These are phyloP conservation scores for Aspergillus luchuensis DNA, from an alignment of 2,329 filamentous ascomycete genomes.

Conservation along the genomic window DNA sequence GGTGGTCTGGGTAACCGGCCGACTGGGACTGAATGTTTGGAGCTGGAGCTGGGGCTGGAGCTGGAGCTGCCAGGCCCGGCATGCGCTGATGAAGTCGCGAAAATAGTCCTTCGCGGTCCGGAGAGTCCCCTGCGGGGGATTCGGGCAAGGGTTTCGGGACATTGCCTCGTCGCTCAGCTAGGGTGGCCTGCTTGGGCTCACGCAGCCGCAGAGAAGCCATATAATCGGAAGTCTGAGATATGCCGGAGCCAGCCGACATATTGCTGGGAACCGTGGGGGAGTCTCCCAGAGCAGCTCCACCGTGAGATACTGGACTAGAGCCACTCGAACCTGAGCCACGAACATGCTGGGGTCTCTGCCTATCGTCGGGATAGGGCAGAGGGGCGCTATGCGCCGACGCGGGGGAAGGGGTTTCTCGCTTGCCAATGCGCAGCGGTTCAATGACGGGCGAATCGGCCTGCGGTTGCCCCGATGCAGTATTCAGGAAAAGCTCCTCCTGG, in stretches of 20 bases:
- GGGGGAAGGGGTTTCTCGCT: conserved; percentile 68
- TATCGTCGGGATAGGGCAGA: conserved; percentile 74
- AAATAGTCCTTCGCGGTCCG: conserved; percentile 78
- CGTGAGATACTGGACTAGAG: conserved; percentile 30
- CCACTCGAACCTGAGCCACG: conserved; percentile 34
- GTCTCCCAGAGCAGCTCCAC: conserved; percentile 23
- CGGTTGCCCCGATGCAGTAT: conserved; percentile 30
- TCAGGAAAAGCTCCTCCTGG: conserved; percentile 78
- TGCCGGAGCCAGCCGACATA: conserved; percentile 32
- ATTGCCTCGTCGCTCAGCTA: conserved; percentile 79
- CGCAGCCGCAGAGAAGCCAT: conserved; percentile 45
- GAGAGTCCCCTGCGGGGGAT: conserved; percentile 73
- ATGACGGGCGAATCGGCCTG: conserved; percentile 72
- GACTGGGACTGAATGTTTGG: conserved; percentile 27
- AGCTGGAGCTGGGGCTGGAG: conserved; percentile 27
- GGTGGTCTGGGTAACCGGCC: conserved; percentile 55
- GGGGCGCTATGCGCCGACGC: conserved; percentile 52
- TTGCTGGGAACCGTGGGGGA: conserved; percentile 26
- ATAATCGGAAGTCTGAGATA: conserved; percentile 39
- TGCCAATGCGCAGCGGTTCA: conserved; percentile 82
- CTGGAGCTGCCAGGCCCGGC: conserved; percentile 40
- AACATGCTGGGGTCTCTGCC: conserved; percentile 40
- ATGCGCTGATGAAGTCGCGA: conserved; percentile 58
- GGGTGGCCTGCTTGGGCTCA: conserved; percentile 58
- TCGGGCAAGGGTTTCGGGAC: conserved; percentile 77